These are phyloP conservation scores for Botrytis fragariae DNA, from an alignment of 2,329 filamentous ascomycete species.

Conservation along the genomic window DNA sequence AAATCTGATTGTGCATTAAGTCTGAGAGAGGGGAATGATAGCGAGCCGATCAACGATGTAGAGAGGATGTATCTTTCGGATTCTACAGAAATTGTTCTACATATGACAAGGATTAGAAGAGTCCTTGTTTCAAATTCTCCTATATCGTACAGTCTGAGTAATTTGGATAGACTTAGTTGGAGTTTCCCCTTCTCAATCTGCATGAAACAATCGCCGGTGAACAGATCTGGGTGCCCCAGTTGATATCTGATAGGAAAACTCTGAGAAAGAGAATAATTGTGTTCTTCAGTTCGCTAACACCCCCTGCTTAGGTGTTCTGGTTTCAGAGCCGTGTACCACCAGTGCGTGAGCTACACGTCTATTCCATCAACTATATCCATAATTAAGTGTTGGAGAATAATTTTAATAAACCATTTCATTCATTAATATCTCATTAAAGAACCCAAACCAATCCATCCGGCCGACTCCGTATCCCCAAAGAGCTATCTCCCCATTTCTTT, in stretches of 20 bases:
- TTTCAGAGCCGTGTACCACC: background rate
- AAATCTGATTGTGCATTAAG: rapidly evolving
- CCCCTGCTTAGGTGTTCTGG: background rate
- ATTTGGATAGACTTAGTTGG: too few relatives aligned
- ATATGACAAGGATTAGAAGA: too few relatives aligned
- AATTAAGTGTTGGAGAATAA: background rate
- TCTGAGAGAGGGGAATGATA: too few relatives aligned
- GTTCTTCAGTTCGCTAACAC: background rate
- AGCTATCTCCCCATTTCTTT: background rate
- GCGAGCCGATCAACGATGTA: too few relatives aligned
- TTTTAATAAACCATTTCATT: background rate
- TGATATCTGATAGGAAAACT: too few relatives aligned
- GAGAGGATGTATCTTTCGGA: background rate
- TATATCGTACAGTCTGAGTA: too few relatives aligned
- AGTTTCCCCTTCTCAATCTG: too few relatives aligned
- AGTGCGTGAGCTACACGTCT: background rate
- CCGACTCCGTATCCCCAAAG: background rate
- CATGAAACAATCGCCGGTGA: too few relatives aligned
- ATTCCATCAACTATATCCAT: background rate
- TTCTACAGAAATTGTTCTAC: background rate
- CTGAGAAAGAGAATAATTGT: background rate
- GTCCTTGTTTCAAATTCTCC: too few relatives aligned
- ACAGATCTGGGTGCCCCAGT: too few relatives aligned
- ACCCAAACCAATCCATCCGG: background rate
- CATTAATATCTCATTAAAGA: background rate